Base-by-base conservation (phyloP, 2,329 filamentous ascomycete species). In the Colletotrichum brevisporum region DNA sequence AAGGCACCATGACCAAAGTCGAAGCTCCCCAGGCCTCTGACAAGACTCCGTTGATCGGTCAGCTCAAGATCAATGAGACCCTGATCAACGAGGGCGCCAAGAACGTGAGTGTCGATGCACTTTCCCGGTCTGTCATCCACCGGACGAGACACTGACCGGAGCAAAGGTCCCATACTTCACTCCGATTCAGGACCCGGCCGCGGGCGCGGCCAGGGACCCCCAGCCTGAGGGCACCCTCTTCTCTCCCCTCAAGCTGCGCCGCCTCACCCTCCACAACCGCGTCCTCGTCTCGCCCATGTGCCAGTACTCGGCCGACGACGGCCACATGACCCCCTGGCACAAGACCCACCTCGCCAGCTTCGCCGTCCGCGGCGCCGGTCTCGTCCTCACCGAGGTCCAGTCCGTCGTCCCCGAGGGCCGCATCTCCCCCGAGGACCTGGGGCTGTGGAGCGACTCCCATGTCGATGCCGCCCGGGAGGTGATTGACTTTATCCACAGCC, bases 381-480 rank as follows among this genome's bases (percentile, higher is more conserved):
- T 94, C 3, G 78, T 89, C 15, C 86, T 92, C 69, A 79, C 93
- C 13, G 92, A 95, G 79, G 91, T 92, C 1, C 92, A 91, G 0
- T 84, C 89, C 1, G 90, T 94, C 0, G 83, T 87, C 1, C 80
- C 91, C 0, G 86, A 92, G 72, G 92, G 92, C 4, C 86, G 92
- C 15, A 94, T 94, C 79, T 92, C 92, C 0, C 92, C 91, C 0
- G 84, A 93, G 72, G 88, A 92, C 72, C 76, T 78, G 13, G 91
- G 92, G 0, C 78, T 94, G 5, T 94, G 92, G 92, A 85, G 90
- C 59, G 92, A 94, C 75, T 86, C 85, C 0, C 92, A 94, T 71
- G 88, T 92, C 60, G 90, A 85, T 67, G 84, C 85, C 0, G 78
- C 92, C 52, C 83, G 82, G 63, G 82, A 83, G 39, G 83, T 90